Conservation (phyloP, 805 yeast genomes). For the Ogataea chonburiensis region DNA sequence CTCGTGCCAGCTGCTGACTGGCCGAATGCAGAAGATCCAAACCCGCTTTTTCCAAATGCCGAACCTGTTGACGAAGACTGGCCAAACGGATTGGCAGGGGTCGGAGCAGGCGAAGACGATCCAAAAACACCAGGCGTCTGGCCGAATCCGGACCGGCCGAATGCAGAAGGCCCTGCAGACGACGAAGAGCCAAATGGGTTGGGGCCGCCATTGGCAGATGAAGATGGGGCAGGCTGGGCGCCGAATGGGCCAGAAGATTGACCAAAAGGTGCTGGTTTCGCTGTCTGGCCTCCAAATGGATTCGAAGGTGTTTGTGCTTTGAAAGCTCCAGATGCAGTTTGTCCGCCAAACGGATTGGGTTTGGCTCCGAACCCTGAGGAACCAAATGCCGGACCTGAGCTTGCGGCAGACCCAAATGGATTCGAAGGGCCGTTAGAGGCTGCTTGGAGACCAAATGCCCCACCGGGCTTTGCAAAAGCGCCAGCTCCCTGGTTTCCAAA, state of each 20-base stretch:
- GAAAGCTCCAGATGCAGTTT: slow-evolving; percentile 22
- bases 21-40: slow-evolving; percentile 22
- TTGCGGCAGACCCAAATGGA: slow-evolving; percentile 13
- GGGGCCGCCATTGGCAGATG: slow-evolving; percentile 1
- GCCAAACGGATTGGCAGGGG: too few species aligned
- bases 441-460: slow-evolving; percentile 1
- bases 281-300: slow-evolving; percentile 14
- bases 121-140: too few species aligned
- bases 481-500: slow-evolving; percentile 3
- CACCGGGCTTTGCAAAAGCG: slow-evolving; percentile 3
- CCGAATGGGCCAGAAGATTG: slow-evolving; percentile 10
- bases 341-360: slow-evolving; percentile 10
- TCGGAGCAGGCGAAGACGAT: too few species aligned
- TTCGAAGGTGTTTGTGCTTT: slow-evolving; percentile 6
- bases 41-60: neutral
- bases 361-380: slow-evolving; percentile 19
- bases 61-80: too few species aligned
- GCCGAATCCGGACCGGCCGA: too few species aligned
- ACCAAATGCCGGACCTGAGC: slow-evolving; percentile 13
- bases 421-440: slow-evolving; percentile 10
- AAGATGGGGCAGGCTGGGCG: neutral
- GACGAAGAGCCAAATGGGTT: slow-evolving; percentile 14
- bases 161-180: neutral
- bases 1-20: slow-evolving; percentile 20
- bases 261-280: neutral